phyloP scores from a whole-genome alignment of 2,329 filamentous ascomycete species.

The Microdochium bolleyi region DNA sequence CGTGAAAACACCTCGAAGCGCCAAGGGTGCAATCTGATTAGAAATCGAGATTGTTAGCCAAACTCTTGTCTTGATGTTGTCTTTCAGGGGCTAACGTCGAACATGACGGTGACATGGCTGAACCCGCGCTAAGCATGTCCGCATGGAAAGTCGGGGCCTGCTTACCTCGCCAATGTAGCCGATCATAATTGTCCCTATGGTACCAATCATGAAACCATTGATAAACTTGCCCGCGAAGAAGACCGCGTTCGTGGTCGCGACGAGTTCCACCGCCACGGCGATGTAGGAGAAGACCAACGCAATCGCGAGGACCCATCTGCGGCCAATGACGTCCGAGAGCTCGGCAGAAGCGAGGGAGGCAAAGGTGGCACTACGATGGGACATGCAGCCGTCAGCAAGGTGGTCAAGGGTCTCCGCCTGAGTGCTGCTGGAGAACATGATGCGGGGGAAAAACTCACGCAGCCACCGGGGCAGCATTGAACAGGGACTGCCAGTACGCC shows the following conservation, averaged over 20 bases:
- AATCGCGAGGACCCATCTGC: slow-evolving; percentile 33
- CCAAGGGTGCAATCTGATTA: slow-evolving; percentile 28
- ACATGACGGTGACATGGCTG: too few relatives aligned
- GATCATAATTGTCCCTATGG: slow-evolving; percentile 49
- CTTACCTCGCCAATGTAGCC: slow-evolving; percentile 55
- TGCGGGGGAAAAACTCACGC: not conserved
- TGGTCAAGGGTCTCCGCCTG: too few relatives aligned
- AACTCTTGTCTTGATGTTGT: too few relatives aligned
- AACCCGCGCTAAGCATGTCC: too few relatives aligned
- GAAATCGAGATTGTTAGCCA: not conserved
- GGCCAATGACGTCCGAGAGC: slow-evolving; percentile 35
- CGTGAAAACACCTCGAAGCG: slow-evolving; percentile 48
- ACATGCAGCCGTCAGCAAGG: not conserved
- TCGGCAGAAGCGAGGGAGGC: slow-evolving; percentile 43
- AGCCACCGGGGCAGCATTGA: not conserved
- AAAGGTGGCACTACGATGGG: slow-evolving; percentile 20
- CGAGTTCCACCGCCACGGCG: slow-evolving; percentile 57
- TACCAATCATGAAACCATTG: slow-evolving; percentile 51
- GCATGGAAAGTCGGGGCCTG: not conserved
- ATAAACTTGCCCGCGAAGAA: slow-evolving; percentile 55
- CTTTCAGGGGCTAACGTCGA: too few relatives aligned
- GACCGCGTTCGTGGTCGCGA: slow-evolving; percentile 43
- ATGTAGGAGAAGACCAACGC: slow-evolving; percentile 36
- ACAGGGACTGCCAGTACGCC: slow-evolving; percentile 10
- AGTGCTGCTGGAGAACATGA: too few relatives aligned